Evolutionary conservation across 2,329 filamentous ascomycete genomes (phyloP), one percentile per base, ranked within the genome.

Genomic region (Podosphaera leucotricha): DNA sequence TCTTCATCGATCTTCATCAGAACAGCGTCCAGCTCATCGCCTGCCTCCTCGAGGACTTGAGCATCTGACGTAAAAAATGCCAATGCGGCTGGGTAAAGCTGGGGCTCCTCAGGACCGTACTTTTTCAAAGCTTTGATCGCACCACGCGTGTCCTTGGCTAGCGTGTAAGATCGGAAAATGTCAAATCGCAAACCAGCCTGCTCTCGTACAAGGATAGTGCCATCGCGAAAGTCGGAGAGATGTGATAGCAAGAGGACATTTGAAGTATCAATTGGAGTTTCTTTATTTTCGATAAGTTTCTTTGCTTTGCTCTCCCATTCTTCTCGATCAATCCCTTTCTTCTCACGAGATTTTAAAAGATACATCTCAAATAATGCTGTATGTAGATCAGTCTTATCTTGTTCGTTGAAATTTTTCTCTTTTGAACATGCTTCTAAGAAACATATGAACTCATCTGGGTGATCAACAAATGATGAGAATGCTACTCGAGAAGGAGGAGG

Each of bases 331-430:
- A 67, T 65, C 8, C 77, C 77, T 54, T 77, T 81, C 55, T 78
- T 78, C 46, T 77, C 73, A 47, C 76, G 80, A 19, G 87, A 81
- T 53, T 85, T 90, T 59, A 92, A 81, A 7, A 98, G 66, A 57
- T 95, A 98, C 80, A 98, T 95, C 60, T 98, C 92, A 56, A 98
- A 95, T 13, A 98, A 61, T 0, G 92, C 94, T 0, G 87, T 95
- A 56, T 90, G 90, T 15, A 98, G 68, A 59, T 98, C 92, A 1
- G 78, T 72, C 49, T 76, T 80, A 57, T 94, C 81, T 7, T 75
- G 70, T 30, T 80, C 68, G 18, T 74, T 75, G n/a, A 92, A 61
- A 19, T 71, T 69, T 18, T 75, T 66, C 46, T 85, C 77, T 42
- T 76, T 65, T 4, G 92, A 71, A 48, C 87, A 86, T 4, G 85